These are phyloP conservation scores for Quercus wislizeni DNA, from an alignment of 306 rosid genomes.

Conservation along the genomic window DNA sequence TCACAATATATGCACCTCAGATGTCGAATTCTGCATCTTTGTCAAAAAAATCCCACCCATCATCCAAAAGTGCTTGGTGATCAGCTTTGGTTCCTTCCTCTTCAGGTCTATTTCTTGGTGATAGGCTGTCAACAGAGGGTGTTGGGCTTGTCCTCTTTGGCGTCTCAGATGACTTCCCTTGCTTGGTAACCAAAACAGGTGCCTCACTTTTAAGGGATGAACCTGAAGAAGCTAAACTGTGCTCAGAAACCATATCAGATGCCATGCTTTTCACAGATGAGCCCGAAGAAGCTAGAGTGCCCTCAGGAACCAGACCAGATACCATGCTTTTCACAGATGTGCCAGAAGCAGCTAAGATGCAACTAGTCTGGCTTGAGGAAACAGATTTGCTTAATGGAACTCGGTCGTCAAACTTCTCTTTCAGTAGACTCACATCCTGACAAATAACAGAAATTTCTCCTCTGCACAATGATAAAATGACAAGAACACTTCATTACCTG, in stretches of 20 bases:
- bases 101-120: slow-evolving; percentile 14
- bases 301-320: neutral
- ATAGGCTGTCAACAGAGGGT: slow-evolving; percentile 25
- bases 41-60: slow-evolving; percentile 67
- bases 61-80: slow-evolving; percentile 52
- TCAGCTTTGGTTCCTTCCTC: slow-evolving; percentile 32
- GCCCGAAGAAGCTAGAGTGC: slow-evolving; percentile 48
- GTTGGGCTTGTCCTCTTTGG: slow-evolving; percentile 24
- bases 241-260: neutral
- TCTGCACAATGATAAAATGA: slow-evolving; percentile 43
- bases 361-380: slow-evolving; percentile 83
- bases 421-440: slow-evolving; percentile 67
- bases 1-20: slow-evolving; percentile 16
- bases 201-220: slow-evolving; percentile 28
- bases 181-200: slow-evolving; percentile 36
- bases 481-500: neutral
- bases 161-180: slow-evolving; percentile 27
- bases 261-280: slow-evolving; percentile 36
- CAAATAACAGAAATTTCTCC: slow-evolving; percentile 88
- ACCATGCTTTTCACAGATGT: slow-evolving; percentile 32
- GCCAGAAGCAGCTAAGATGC: slow-evolving; percentile 60
- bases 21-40: slow-evolving; percentile 28
- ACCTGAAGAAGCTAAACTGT: slow-evolving; percentile 57
- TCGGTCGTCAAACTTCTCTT: slow-evolving; percentile 79
- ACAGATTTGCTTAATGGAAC: slow-evolving; percentile 82